Base-by-base conservation (phyloP, 2,329 filamentous ascomycete genomes). In the Monosporascus sp. region DNA sequence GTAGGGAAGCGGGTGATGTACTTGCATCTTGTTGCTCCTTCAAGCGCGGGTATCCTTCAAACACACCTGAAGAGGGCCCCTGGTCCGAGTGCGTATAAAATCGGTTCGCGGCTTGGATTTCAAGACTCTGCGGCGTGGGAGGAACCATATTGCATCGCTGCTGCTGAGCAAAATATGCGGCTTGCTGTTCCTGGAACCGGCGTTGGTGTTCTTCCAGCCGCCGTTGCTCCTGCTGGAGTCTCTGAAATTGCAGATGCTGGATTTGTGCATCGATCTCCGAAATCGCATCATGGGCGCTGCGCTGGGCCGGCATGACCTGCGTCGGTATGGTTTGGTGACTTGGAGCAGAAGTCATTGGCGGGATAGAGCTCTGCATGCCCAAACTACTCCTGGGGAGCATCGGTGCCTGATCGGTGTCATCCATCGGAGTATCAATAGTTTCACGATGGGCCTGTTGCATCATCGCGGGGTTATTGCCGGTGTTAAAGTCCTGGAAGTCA, bases 61-160 rank as follows among this genome's bases (percentile, higher is more conserved):
- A 85, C 62, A 87, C 77, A 50, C 82, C 75, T 39, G 84, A 80
- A 47, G 83, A 79, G 58, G 83, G 68, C 48, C 69, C 68, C 51
- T 77, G 75, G 51, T 81, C 77, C 39, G 83, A 75, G 45, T 81
- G 78, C 51, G 82, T 68, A 65, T 85, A 90, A 59, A 77, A 84
- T 52, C 82, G 81, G 67, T 65, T 80, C 58, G 72, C 82, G 64
- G 74, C 81, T 68, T 87, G 84, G 71, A 93, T 82, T 64, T 93
- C 88, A 25, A 90, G 78, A 66, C 89, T 93, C 66, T 88, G 89
- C 0, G 89, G 89, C 15, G 89, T 94, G 2, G 88, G 88, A 6
- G 89, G 89, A 7, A 90, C 81, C 50, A 87, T 83, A 54, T 79
- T 66, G 51, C 61, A 76, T 57, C 77, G 79, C 54, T 81, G 76